These are phyloP conservation scores for Cladosporium sp. DNA, from an alignment of 2,329 filamentous ascomycete genomes.

Conservation along the genomic window DNA sequence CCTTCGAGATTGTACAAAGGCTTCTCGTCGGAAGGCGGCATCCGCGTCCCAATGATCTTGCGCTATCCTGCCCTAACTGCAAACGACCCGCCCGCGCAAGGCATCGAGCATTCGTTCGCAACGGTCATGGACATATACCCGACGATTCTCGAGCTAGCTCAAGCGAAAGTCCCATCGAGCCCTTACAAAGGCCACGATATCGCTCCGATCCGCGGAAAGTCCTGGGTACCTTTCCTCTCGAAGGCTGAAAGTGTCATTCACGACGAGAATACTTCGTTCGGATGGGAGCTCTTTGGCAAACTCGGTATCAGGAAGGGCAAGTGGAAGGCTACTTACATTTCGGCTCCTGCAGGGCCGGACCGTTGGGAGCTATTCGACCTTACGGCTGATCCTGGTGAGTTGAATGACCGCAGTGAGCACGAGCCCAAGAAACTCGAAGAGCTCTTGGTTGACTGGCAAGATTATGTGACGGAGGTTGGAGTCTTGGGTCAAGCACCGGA, in stretches of 20 bases:
- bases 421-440: background rate
- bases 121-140: slow-evolving; percentile 2
- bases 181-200: background rate
- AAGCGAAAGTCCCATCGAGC: background rate
- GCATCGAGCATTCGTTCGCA: background rate
- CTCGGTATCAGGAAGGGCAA: background rate
- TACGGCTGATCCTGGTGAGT: background rate
- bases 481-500: background rate
- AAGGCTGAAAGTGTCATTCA: background rate
- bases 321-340: background rate
- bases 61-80: background rate
- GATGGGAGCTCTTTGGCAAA: slow-evolving; percentile 1
- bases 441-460: background rate
- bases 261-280: background rate
- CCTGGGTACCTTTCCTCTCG: background rate
- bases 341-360: background rate
- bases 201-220: background rate
- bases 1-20: background rate
- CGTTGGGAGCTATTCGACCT: background rate
- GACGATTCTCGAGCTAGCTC: background rate
- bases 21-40: background rate
- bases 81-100: background rate
- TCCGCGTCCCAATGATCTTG: background rate
- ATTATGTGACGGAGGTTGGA: background rate
- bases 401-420: background rate